Evolutionary conservation across 2,329 filamentous ascomycete species (phyloP).

Genomic region (Aspergillus intermedius): DNA sequence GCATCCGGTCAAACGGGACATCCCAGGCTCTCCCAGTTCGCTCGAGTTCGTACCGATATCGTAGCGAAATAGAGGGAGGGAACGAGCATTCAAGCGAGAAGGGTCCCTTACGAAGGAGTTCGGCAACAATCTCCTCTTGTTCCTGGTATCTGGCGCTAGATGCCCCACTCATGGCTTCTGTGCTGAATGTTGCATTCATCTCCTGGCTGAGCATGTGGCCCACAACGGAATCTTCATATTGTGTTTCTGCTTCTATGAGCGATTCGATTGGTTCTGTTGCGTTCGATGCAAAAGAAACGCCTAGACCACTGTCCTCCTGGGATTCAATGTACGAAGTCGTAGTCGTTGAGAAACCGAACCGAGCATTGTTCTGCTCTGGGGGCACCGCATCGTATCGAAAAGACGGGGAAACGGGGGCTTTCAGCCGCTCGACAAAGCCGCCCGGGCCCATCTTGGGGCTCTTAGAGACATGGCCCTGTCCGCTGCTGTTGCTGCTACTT

Average conservation of each 20-base stretch:
- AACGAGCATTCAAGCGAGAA: conserved; percentile 27
- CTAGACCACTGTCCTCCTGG: conserved; percentile 2
- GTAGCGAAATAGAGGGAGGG: conserved; percentile 22
- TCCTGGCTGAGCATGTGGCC: conserved; percentile 15
- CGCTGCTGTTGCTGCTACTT: not conserved
- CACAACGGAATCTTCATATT: conserved; percentile 22
- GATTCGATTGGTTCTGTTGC: conserved; percentile 24
- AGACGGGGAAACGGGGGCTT: conserved; percentile 7
- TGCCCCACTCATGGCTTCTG: not conserved
- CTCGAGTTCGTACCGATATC: conserved; percentile 34
- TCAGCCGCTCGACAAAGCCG: conserved; percentile 15
- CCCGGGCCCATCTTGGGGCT: conserved; percentile 3
- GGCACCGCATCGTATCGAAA: conserved; percentile 12
- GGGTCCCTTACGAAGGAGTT: conserved; percentile 28
- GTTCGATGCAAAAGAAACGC: conserved; percentile 20
- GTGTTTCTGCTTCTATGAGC: conserved; percentile 16
- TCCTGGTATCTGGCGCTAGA: conserved; percentile 9
- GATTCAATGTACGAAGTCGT: conserved; percentile 14
- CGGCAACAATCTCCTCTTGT: conserved; percentile 19
- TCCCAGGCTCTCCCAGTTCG: conserved; percentile 26
- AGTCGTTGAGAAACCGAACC: conserved; percentile 21
- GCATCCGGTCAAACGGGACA: conserved; percentile 22
- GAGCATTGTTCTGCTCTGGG: conserved; percentile 3
- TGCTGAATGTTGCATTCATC: conserved; percentile 9
- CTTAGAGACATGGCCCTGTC: conserved; percentile 5